Evolutionary conservation across 2,329 filamentous ascomycete species (phyloP).

Genomic region (Diatrype stigma): DNA sequence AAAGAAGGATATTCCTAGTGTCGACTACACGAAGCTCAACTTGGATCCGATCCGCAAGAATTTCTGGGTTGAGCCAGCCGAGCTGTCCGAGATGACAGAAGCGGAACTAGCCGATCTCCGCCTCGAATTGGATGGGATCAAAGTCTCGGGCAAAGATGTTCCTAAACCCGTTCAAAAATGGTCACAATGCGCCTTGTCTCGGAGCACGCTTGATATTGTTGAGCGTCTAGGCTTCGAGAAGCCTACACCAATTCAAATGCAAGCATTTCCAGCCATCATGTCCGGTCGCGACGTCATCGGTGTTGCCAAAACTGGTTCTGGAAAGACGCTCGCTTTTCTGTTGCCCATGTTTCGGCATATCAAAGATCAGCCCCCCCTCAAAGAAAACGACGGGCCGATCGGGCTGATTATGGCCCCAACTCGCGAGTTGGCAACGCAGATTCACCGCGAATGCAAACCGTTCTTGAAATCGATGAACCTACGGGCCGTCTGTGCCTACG

Average conservation of each 20-base stretch:
- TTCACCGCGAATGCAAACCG: conserved; percentile 90
- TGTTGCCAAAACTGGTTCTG: conserved; percentile 95
- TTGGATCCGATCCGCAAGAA: conserved; percentile 86
- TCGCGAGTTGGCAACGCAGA: conserved; percentile 88
- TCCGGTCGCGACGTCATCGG: conserved; percentile 93
- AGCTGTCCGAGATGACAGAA: conserved; percentile 77
- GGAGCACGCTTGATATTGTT: conserved; percentile 83
- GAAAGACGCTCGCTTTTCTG: conserved; percentile 93
- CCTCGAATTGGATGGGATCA: conserved; percentile 90
- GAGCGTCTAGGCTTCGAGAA: conserved; percentile 76
- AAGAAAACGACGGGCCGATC: conserved; percentile 81
- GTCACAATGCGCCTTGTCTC: conserved; percentile 88
- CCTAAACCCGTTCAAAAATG: conserved; percentile 95
- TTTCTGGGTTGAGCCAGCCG: conserved; percentile 88
- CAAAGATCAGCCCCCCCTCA: conserved; percentile 81
- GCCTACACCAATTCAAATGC: conserved; percentile 91
- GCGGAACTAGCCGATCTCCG: conserved; percentile 79
- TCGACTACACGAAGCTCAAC: conserved; percentile 83
- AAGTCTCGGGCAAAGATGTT: conserved; percentile 81
- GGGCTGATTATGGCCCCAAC: conserved; percentile 91
- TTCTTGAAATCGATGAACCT: conserved; percentile 85
- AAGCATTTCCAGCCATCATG: conserved; percentile 93
- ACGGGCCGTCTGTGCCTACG: conserved; percentile 87
- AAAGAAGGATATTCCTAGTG: conserved; percentile 88
- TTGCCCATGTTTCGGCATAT: conserved; percentile 98